Evolutionary conservation across 768 basidiomycete species (phyloP).

Genomic region (Termitomyces heimii): DNA sequence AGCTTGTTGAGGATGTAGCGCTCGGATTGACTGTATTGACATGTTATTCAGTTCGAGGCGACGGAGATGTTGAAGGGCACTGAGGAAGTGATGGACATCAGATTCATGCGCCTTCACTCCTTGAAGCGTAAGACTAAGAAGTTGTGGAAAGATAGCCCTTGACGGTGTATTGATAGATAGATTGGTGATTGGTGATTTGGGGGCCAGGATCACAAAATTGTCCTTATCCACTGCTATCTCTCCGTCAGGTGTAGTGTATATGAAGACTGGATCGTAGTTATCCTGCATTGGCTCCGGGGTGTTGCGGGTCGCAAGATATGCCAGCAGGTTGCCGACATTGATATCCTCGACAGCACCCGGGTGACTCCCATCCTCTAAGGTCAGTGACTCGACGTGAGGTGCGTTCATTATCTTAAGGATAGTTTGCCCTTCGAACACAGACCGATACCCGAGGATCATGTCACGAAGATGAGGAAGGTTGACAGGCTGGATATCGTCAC

Average conservation of each 20-base stretch:
- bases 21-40: slow-evolving; percentile 25
- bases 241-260: slow-evolving; percentile 1
- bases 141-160: slow-evolving; percentile 18
- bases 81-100: slow-evolving; percentile 26
- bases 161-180: not conserved
- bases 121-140: slow-evolving; percentile 29
- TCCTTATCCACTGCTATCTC: not conserved
- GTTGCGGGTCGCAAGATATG: slow-evolving; percentile 30
- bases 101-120: slow-evolving; percentile 29
- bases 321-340: slow-evolving; percentile 32
- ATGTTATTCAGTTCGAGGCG: slow-evolving; percentile 29
- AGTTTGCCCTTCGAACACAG: slow-evolving; percentile 27
- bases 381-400: slow-evolving; percentile 28
- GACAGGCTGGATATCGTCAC: slow-evolving; percentile 23
- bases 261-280: slow-evolving; percentile 9
- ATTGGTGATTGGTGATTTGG: not conserved
- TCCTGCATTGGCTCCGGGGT: slow-evolving; percentile 11
- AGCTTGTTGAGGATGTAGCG: slow-evolving; percentile 20
- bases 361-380: slow-evolving; percentile 40
- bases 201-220: not conserved
- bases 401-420: slow-evolving; percentile 36
- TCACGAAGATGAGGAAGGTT: slow-evolving; percentile 30
- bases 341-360: slow-evolving; percentile 32
- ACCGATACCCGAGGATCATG: slow-evolving; percentile 40
- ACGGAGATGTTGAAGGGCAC: slow-evolving; percentile 21